These are phyloP conservation scores for Megacollybia marginata DNA, from an alignment of 768 basidiomycete species.

Conservation along the genomic window DNA sequence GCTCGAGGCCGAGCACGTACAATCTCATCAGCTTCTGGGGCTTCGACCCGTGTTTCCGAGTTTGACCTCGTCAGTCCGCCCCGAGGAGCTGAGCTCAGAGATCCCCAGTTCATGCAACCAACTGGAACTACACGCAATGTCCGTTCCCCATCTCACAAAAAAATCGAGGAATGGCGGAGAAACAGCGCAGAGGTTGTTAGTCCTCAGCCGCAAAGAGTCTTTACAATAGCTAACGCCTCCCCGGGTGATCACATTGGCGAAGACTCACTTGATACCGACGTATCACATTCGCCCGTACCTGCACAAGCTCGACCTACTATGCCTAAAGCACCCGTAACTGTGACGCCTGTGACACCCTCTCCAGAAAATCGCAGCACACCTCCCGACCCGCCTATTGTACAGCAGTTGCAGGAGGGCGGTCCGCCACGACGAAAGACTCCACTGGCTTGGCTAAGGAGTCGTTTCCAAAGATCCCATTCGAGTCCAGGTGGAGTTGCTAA, in stretches of 20 bases:
- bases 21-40: conserved; percentile 20
- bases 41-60: conserved; percentile 29
- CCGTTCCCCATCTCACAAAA: background rate
- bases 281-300: background rate
- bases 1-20: conserved; percentile 7
- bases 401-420: conserved; percentile 3
- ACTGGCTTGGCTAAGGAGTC: background rate
- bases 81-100: background rate
- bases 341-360: conserved; percentile 6
- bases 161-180: background rate
- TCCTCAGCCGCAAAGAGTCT: background rate
- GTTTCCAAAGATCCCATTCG: background rate
- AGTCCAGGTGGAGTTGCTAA: background rate
- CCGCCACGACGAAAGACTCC: conserved; percentile 1
- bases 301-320: background rate
- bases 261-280: too few relatives aligned
- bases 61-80: conserved; percentile 30
- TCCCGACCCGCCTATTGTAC: background rate
- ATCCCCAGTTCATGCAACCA: background rate
- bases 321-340: conserved; percentile 6
- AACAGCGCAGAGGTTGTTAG: background rate
- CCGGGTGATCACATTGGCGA: background rate
- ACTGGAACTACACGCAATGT: background rate
- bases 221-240: background rate
- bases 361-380: background rate